Evolutionary conservation across 176 grass and related monocot genomes (phyloP).

Genomic region (Juncus inflexus): DNA sequence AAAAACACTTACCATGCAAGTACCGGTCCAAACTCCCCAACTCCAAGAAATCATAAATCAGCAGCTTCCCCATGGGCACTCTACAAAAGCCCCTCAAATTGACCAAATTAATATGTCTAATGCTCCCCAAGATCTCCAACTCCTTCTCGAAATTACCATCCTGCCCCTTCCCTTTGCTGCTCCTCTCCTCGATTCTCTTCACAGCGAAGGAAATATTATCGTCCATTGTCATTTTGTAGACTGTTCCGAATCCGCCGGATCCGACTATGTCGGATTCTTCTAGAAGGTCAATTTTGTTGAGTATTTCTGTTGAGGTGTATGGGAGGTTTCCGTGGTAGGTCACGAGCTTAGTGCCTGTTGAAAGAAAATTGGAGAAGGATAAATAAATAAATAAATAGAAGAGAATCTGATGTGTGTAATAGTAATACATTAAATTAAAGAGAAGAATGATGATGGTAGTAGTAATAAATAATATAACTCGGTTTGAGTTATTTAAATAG

Average conservation of each 20-base stretch:
- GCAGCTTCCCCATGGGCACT: conserved; percentile 56
- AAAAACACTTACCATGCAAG: conserved; percentile 56
- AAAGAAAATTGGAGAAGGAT: neutral
- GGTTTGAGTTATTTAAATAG: no score
- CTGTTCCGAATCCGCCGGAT: conserved; percentile 79
- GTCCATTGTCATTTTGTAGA: conserved; percentile 96
- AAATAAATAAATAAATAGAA: neutral
- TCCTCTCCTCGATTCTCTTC: conserved; percentile 71
- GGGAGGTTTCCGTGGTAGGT: conserved; percentile 94
- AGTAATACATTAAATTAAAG: no score
- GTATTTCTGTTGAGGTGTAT: conserved; percentile 81
- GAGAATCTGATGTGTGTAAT: no score
- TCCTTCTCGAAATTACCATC: conserved; percentile 81
- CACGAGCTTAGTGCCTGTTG: conserved; percentile 77
- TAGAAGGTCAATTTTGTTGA: conserved; percentile 75
- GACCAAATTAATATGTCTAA: conserved; percentile 91
- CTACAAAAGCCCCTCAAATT: conserved; percentile 77
- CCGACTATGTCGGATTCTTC: conserved; percentile 82
- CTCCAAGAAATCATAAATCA: conserved; percentile 79
- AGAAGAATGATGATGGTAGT: no score
- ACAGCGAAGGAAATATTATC: conserved; percentile 70
- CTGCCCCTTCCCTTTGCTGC: conserved; percentile 21
- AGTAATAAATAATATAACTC: no score
- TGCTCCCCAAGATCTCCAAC: conserved; percentile 86
- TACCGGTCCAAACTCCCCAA: conserved; percentile 79